Base-by-base conservation (phyloP, 768 basidiomycete species). In the Phylloporus sp. region DNA sequence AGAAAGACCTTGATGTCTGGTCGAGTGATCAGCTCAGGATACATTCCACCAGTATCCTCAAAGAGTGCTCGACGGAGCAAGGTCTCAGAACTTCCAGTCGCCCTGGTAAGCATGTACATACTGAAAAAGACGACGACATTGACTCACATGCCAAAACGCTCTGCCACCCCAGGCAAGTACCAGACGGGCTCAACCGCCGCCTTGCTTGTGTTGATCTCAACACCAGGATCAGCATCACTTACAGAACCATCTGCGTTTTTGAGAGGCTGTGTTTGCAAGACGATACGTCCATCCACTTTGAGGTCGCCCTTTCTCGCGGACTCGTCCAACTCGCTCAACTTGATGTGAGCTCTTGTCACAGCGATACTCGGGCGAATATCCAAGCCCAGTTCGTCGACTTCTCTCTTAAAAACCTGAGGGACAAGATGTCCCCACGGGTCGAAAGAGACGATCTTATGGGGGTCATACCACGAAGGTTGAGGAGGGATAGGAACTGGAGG, bases 161-260 rank as follows among this genome's bases (percentile, higher is more conserved):
- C 88, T 0, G 95, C 95, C 2, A 98, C 84, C 11, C 93, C 92
- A 39, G 95, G 95, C 1, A 97, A 73, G 66, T 88, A 91, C 95
- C 95, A 97, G 13, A 97, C 94, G 0, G 95, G 95, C 64, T 97
- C 95, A 8, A 97, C 86, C 0, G 95, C 95, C 0, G 94, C 95
- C 72, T 97, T 97, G 66, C 83, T 85, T n/a, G 88, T 80, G 41
- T 74, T 81, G 12, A 97, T 81, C 73, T 98, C 95, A 16, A 97
- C 82, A 6, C 95, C 95, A 8, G 85, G 82, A 50, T 80, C 77
- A 23, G 74, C 79, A 7, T 73, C 68, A 49, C 78, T 83, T 52
- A 63, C 63, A 0, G 77, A 76, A 12, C 86, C 86, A 60, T 90
- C 86, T 18, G 77, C 76, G 43, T 87, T 87, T 47, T 62, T 73